A percentile compares a stretch with the other conserved stretches of the same genome.
These are phyloP conservation scores for Zymoseptoria passerinii DNA, from an alignment of 2,329 filamentous ascomycete genomes.

Conservation along the genomic window DNA sequence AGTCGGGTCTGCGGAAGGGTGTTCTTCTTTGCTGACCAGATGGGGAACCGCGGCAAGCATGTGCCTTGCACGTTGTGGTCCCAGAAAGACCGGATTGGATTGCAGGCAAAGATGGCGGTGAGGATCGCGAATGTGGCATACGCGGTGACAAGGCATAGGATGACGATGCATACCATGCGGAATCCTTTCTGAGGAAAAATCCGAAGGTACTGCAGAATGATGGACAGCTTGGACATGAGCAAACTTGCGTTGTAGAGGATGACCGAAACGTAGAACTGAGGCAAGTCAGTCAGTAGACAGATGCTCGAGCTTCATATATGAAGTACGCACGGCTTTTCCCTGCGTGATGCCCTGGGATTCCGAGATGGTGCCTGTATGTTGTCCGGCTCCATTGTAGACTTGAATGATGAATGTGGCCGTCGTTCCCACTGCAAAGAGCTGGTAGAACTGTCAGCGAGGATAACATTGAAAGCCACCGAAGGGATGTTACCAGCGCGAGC, in stretches of 20 bases:
- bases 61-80: slow-evolving; percentile 22
- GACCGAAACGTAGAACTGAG: slow-evolving; percentile 13
- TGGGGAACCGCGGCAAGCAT: slow-evolving; percentile 34
- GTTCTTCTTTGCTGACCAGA: slow-evolving; percentile 31
- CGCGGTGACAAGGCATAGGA: slow-evolving; percentile 27
- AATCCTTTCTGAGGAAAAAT: slow-evolving; percentile 37
- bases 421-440: slow-evolving; percentile 13
- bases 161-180: slow-evolving; percentile 24
- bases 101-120: slow-evolving; percentile 35
- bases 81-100: slow-evolving; percentile 38
- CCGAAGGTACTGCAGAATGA: slow-evolving; percentile 42
- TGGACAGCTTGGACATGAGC: slow-evolving; percentile 36
- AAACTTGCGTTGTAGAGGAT: background rate
- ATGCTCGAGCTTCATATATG: background rate
- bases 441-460: background rate
- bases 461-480: background rate
- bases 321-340: slow-evolving; percentile 11
- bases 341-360: slow-evolving; percentile 7
- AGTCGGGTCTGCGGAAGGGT: background rate
- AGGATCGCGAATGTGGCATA: slow-evolving; percentile 30
- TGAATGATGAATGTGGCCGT: slow-evolving; percentile 14
- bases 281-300: background rate
- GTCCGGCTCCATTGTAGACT: slow-evolving; percentile 18
- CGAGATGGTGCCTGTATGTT: slow-evolving; percentile 11
- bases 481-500: slow-evolving; percentile 10